A percentile compares a stretch with the other conserved stretches of the same genome.
Conservation (phyloP, 352 stramenopile species). For the Phytophthora sansomeana region DNA sequence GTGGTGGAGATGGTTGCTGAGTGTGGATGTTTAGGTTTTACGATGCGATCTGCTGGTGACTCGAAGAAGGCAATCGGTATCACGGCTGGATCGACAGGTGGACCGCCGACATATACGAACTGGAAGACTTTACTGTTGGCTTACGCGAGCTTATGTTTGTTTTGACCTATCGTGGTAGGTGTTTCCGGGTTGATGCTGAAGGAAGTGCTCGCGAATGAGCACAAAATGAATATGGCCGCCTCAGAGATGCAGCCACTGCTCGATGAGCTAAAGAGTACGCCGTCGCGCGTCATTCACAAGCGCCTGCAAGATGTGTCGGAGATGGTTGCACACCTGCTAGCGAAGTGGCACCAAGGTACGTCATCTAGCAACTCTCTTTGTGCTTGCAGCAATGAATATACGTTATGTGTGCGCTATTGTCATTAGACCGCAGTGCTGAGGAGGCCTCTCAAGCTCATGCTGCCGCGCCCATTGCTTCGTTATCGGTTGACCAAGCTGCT, state of each 20-base stretch:
- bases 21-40: conserved; percentile 9
- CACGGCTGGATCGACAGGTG: conserved; percentile 17
- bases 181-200: conserved; percentile 38
- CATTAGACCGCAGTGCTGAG: conserved; percentile 44
- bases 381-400: conserved; percentile 1
- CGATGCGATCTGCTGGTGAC: conserved; percentile 17
- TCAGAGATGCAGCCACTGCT: conserved; percentile 73
- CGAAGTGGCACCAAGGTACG: conserved; percentile 77
- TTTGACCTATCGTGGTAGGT: conserved; percentile 1
- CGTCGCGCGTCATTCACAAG: conserved; percentile 75
- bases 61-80: conserved; percentile 27
- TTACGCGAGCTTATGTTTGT: background rate
- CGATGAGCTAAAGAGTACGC: conserved; percentile 61
- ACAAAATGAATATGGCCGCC: conserved; percentile 65
- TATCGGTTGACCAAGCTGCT: conserved; percentile 30
- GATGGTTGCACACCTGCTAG: conserved; percentile 70
- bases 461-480: conserved; percentile 24
- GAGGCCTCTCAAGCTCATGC: conserved; percentile 35
- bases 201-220: conserved; percentile 59
- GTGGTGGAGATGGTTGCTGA: background rate
- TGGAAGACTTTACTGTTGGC: background rate
- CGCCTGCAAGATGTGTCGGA: conserved; percentile 80
- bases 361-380: background rate
- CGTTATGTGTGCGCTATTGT: background rate
- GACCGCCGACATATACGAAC: background rate